Conservation (phyloP, 805 yeast genomes). For the Pichia membranifaciens region DNA sequence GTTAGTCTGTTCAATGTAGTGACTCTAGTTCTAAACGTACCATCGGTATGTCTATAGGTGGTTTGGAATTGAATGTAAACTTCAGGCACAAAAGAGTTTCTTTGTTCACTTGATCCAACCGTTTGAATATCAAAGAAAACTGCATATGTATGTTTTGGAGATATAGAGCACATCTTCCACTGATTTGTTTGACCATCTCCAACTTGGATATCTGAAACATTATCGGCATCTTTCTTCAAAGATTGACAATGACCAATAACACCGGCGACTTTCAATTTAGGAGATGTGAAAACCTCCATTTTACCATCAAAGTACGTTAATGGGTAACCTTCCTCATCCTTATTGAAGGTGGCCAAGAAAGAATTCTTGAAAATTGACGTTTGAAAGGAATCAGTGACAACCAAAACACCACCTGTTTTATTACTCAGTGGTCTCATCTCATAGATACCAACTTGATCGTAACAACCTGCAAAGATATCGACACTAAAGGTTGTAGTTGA, state of each 20-base stretch:
- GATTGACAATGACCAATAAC: conserved; percentile 90
- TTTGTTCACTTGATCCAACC: conserved; percentile 41
- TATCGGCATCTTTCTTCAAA: conserved; percentile 55
- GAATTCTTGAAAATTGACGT: conserved; percentile 93
- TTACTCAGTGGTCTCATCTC: conserved; percentile 87
- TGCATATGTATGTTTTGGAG: conserved; percentile 87
- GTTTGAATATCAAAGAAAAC: conserved; percentile 78
- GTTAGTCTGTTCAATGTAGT: conserved; percentile 69
- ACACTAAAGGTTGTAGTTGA: conserved; percentile 66
- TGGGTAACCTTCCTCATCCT: conserved; percentile 82
- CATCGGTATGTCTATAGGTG: conserved; percentile 92
- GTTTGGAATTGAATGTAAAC: conserved; percentile 71
- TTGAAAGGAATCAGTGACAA: conserved; percentile 88
- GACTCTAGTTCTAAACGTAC: conserved; percentile 81
- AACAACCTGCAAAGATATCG: conserved; percentile 91
- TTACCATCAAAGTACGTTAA: conserved; percentile 88
- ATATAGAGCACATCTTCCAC: conserved; percentile 78
- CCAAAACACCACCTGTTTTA: conserved; percentile 83
- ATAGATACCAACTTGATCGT: conserved; percentile 90
- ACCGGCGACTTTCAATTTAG: conserved; percentile 85
- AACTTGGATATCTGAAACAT: conserved; percentile 86
- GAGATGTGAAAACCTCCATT: conserved; percentile 79
- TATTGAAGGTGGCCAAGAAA: conserved; percentile 76
- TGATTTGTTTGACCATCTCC: conserved; percentile 91
- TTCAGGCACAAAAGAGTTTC: conserved; percentile 31